Evolutionary conservation across 2,329 filamentous ascomycete species (phyloP), one percentile per base, ranked within the genome.

Genomic region (Colletotrichum euphorbiae): DNA sequence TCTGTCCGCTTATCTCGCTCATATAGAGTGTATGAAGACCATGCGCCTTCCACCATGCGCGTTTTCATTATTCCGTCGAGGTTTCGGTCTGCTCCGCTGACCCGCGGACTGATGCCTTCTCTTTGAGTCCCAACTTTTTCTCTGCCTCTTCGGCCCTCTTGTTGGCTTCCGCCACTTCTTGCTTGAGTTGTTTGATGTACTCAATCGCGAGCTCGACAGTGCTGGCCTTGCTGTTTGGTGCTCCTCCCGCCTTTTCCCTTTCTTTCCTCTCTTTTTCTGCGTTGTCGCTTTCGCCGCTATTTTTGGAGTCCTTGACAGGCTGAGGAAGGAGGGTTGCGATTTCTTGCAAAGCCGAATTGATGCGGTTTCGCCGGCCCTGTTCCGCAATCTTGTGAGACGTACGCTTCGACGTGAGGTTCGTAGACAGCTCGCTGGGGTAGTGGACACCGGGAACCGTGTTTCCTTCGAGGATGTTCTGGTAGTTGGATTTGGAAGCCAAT

Each of bases 311-410:
- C 57, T 78, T 80, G 50, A 80, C 79, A 72, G 78, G 82, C 72
- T 79, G 87, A 0, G 96, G 95, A n/a, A 99, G 83, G 2, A 99
- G 84, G 0, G 90, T 87, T 57, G 96, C 94, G 78, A 99, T 97
- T 77, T 98, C 92, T 73, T 95, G 93, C 21, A 99, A 83, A 0
- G 96, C 96, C 61, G 90, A 92, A 77, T 99, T 99, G 80, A 99
- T 98, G 54, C 96, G 89, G 77, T 99, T 98, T 67, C 96, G 87
- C 54, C 96, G 90, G 6, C 96, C 96, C 81, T 99, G 96, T 80
- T 99, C 96, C 17, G 96, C 96, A 72, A 99, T 93, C 80, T 99
- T 99, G 82, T 99, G 96, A 48, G 94, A 97, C 2, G 96, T 98
- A 60, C 95, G 91, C 82, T 99, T 99, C 3, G 94, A 97, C 0